These are phyloP conservation scores for Macrophomina pseudophaseolina DNA, from an alignment of 2,329 filamentous ascomycete species.

Conservation along the genomic window DNA sequence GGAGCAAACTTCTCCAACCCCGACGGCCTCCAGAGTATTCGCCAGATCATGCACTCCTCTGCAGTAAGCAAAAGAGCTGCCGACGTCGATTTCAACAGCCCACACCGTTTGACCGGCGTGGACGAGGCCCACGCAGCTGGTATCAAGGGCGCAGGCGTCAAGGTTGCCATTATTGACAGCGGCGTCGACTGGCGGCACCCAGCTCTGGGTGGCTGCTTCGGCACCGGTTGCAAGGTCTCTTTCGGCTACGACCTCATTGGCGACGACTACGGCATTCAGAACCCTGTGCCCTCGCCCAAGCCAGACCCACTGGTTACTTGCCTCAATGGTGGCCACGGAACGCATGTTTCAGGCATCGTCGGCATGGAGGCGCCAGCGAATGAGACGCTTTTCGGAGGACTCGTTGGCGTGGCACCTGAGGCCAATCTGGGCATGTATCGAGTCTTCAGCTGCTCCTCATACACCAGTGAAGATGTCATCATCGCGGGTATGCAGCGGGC, in stretches of 20 bases:
- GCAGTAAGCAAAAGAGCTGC: neutral
- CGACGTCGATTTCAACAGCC: slow-evolving; percentile 5
- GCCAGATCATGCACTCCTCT: neutral
- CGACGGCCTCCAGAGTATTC: neutral
- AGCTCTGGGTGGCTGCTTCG: slow-evolving; percentile 69
- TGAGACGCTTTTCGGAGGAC: slow-evolving; percentile 19
- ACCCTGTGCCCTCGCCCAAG: slow-evolving; percentile 48
- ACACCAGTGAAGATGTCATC: slow-evolving; percentile 58
- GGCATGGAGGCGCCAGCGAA: neutral
- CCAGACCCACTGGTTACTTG: slow-evolving; percentile 58
- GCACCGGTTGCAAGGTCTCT: slow-evolving; percentile 62
- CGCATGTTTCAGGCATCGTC: neutral
- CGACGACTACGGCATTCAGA: slow-evolving; percentile 51
- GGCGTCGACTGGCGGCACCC: slow-evolving; percentile 66
- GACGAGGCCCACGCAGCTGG: slow-evolving; percentile 48
- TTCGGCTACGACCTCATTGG: slow-evolving; percentile 66
- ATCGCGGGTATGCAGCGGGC: slow-evolving; percentile 66
- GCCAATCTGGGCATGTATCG: slow-evolving; percentile 63
- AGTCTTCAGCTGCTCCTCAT: slow-evolving; percentile 62
- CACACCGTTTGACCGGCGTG: slow-evolving; percentile 43
- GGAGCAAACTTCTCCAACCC: neutral
- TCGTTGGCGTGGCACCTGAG: slow-evolving; percentile 42
- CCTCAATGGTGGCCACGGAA: slow-evolving; percentile 57
- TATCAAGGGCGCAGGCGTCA: slow-evolving; percentile 52
- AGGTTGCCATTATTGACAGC: slow-evolving; percentile 51